phyloP scores from a whole-genome alignment of 257 asterid species.

The Forsythia viridissima region DNA sequence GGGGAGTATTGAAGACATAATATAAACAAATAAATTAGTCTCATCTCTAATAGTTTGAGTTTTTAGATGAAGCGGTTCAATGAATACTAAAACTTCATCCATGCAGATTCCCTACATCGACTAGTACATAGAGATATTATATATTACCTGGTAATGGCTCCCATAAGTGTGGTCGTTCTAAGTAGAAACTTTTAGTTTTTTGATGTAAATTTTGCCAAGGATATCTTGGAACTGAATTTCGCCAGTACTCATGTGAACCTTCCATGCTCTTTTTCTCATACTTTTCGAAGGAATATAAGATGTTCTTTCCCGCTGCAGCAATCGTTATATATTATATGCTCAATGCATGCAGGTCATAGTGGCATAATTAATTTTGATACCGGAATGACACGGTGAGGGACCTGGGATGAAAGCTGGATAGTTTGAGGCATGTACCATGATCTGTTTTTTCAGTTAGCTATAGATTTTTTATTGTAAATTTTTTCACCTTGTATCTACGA shows the following conservation, averaged over 20 bases:
- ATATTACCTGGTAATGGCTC: neutral
- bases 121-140: neutral
- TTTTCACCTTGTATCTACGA: neutral
- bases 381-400: slow-evolving; percentile 31
- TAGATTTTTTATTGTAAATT: neutral
- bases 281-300: slow-evolving; percentile 1
- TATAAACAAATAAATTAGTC: neutral
- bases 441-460: slow-evolving; percentile 16
- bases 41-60: neutral
- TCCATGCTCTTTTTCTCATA: neutral
- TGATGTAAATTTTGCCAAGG: slow-evolving; percentile 10
- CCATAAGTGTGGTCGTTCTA: neutral
- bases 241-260: neutral
- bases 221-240: neutral
- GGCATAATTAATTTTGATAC: slow-evolving; percentile 36
- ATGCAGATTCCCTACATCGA: neutral
- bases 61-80: neutral
- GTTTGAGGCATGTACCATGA: slow-evolving; percentile 17
- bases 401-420: slow-evolving; percentile 20
- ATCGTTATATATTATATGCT: slow-evolving; percentile 19
- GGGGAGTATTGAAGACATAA: neutral
- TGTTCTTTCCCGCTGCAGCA: slow-evolving; percentile 1
- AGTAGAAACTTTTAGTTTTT: slow-evolving; percentile 7
- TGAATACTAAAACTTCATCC: neutral
- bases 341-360: slow-evolving; percentile 62